Conservation (phyloP, 2,329 filamentous ascomycete genomes). For the Exophiala calicioides region DNA sequence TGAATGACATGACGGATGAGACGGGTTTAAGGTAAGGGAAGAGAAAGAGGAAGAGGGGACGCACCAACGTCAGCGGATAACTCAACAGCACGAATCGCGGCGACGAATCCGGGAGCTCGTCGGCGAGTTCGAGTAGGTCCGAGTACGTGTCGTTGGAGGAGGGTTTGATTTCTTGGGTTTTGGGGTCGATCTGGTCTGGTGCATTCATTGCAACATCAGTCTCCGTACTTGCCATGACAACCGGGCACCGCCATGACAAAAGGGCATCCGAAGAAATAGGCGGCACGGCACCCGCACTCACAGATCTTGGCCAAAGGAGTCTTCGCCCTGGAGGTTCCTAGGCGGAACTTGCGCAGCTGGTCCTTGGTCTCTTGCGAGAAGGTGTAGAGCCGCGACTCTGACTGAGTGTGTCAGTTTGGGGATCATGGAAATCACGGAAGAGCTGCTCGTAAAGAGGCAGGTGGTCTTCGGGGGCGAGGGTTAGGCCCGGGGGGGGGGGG, state of each 20-base stretch:
- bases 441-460: not conserved
- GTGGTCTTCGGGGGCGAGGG: not conserved
- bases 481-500: not conserved
- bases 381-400: constrained; percentile 86
- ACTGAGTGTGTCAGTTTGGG: constrained; percentile 48
- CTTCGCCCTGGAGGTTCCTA: constrained; percentile 83
- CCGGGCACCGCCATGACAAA: no score
- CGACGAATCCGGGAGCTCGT: constrained; percentile 89
- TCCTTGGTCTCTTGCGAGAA: constrained; percentile 90
- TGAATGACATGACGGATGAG: not conserved
- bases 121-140: constrained; percentile 75
- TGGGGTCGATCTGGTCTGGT: constrained; percentile 75
- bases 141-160: constrained; percentile 80
- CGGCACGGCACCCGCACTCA: constrained; percentile 57
- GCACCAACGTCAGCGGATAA: constrained; percentile 83
- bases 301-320: constrained; percentile 91
- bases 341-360: constrained; percentile 89
- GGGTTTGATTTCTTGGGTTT: constrained; percentile 83
- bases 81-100: constrained; percentile 88
- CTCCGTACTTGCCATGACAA: no score
- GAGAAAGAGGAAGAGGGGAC: constrained; percentile 31
- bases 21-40: not conserved
- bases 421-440: no score
- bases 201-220: not conserved
- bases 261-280: no score